phyloP scores from a whole-genome alignment of 176 grass and related monocot species.

The Otatea glauca region DNA sequence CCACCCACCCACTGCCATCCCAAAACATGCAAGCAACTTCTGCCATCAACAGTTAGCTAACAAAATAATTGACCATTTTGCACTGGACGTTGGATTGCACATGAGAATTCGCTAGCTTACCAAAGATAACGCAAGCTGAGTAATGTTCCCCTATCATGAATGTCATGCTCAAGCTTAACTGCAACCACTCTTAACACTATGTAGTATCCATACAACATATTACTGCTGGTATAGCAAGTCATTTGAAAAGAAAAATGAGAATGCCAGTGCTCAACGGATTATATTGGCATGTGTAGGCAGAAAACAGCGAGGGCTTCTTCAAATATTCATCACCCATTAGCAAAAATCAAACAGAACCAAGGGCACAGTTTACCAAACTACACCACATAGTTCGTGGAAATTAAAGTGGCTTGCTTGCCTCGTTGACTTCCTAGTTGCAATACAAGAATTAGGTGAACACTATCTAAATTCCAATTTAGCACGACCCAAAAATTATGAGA shows the following conservation, averaged over 20 bases:
- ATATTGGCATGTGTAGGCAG: conserved; percentile 9
- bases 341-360: background rate
- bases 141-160: conserved; percentile 6
- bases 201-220: background rate
- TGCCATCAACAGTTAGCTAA: background rate
- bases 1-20: too few species aligned
- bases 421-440: background rate
- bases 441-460: background rate
- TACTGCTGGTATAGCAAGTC: background rate
- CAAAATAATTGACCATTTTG: background rate
- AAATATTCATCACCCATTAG: background rate
- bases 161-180: background rate
- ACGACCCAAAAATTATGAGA: background rate
- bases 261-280: background rate
- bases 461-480: conserved; percentile 16
- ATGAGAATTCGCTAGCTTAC: background rate
- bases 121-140: background rate
- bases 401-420: background rate
- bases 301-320: background rate
- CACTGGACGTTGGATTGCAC: background rate
- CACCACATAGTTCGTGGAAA: background rate
- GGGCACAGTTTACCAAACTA: background rate
- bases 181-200: background rate
- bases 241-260: background rate
- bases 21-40: background rate